Conservation (phyloP, 495 filamentous ascomycete genomes). For the Bombardia bombarda region DNA sequence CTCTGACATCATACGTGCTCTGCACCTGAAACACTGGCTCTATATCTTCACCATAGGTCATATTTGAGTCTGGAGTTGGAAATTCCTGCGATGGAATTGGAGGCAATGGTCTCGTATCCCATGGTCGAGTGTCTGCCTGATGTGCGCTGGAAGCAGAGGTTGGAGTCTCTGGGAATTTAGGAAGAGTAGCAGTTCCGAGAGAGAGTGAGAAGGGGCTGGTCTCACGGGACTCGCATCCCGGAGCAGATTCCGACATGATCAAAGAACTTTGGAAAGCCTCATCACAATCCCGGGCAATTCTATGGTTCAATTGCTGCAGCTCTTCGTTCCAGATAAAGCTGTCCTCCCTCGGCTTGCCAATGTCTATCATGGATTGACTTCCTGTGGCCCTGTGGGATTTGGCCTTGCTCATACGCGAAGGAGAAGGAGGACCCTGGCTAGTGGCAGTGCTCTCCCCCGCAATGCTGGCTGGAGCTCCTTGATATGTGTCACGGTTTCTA, state of each 20-base stretch:
- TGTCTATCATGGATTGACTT: conserved; percentile 11
- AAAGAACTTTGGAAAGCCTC: conserved; percentile 77
- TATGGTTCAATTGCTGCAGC: conserved; percentile 38
- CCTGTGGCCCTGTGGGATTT: not conserved
- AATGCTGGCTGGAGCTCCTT: conserved; percentile 19
- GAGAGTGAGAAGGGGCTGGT: conserved; percentile 21
- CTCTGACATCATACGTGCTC: no score
- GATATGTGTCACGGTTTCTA: conserved; percentile 4
- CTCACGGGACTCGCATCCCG: conserved; percentile 10
- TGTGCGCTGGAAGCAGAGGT: not conserved
- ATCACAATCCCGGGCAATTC: conserved; percentile 44
- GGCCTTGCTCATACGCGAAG: conserved; percentile 4
- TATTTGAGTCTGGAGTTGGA: conserved; percentile 8
- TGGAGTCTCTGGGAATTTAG: conserved; percentile 1
- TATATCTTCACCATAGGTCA: conserved; percentile 12
- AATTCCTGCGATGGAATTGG: conserved; percentile 45
- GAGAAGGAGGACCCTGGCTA: conserved; percentile 5
- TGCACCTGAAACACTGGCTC: conserved; percentile 2
- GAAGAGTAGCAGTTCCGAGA: conserved; percentile 7
- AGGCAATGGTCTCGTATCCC: conserved; percentile 40
- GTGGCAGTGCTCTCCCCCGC: conserved; percentile 18
- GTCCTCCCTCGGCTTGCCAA: conserved; percentile 12
- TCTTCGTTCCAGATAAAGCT: conserved; percentile 38
- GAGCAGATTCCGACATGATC: conserved; percentile 32
- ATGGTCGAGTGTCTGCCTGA: conserved; percentile 8